These are phyloP conservation scores for Fusarium hostae DNA, from an alignment of 2,329 filamentous ascomycete species.

Conservation along the genomic window DNA sequence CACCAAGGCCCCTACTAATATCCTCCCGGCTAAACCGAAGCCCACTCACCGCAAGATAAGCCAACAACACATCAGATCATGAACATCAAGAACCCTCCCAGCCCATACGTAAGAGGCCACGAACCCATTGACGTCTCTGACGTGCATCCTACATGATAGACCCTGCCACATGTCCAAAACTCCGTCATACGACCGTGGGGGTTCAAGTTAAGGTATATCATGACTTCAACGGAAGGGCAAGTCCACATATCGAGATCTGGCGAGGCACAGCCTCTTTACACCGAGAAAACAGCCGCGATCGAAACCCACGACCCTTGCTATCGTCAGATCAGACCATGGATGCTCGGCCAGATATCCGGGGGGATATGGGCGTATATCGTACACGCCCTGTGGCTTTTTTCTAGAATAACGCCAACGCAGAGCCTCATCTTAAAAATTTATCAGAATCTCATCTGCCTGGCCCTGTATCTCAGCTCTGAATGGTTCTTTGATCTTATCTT, in stretches of 20 bases:
- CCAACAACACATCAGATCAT: slow-evolving; percentile 23
- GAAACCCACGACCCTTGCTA: not conserved
- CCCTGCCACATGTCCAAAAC: not conserved
- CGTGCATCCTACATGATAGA: not conserved
- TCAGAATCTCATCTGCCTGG: not conserved
- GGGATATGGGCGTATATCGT: not conserved
- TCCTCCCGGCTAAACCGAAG: slow-evolving; percentile 6
- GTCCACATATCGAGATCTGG: slow-evolving; percentile 24
- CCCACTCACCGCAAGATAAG: slow-evolving; percentile 33
- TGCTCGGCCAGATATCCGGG: slow-evolving; percentile 34
- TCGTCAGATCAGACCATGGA: slow-evolving; percentile 34
- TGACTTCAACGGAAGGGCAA: slow-evolving; percentile 20
- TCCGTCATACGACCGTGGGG: slow-evolving; percentile 11
- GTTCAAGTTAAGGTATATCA: not conserved
- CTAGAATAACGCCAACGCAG: not conserved
- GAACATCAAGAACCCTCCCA: not conserved
- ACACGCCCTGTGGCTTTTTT: slow-evolving; percentile 2
- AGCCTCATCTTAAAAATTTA: slow-evolving; percentile 7
- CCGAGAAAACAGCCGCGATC: slow-evolving; percentile 34
- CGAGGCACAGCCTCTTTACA: not conserved
- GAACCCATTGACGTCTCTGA: not conserved
- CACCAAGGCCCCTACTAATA: not conserved
- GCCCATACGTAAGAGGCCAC: slow-evolving; percentile 6
- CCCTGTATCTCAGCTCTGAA: slow-evolving; percentile 5
- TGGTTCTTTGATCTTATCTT: not conserved